phyloP scores from a whole-genome alignment of 208 protist genomes.

The Leishmania arabica region DNA sequence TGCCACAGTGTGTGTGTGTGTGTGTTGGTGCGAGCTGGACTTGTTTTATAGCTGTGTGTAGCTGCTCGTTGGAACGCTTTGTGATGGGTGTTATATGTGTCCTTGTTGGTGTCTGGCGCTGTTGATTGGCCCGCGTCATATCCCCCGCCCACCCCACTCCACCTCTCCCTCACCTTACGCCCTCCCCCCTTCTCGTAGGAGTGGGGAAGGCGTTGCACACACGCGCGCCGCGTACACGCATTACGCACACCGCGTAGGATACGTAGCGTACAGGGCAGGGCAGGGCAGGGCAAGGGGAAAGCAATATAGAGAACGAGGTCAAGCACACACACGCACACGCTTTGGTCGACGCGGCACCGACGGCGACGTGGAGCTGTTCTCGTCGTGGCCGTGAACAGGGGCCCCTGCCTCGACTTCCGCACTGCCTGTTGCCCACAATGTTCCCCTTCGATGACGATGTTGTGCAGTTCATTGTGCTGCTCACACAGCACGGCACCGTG shows the following conservation, averaged over 20 bases:
- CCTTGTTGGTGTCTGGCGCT: background rate
- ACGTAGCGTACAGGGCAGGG: background rate
- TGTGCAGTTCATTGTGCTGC: constrained; percentile 49
- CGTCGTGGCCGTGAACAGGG: too few relatives aligned
- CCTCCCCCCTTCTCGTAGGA: background rate
- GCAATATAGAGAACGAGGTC: too few relatives aligned
- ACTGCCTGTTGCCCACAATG: background rate
- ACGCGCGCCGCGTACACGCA: background rate
- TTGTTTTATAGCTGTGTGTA: too few relatives aligned
- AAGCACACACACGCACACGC: background rate
- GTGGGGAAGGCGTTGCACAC: background rate
- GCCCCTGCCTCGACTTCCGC: background rate
- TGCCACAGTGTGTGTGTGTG: too few relatives aligned
- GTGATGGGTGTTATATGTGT: too few relatives aligned
- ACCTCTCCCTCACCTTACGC: too few relatives aligned
- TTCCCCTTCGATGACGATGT: constrained; percentile 58
- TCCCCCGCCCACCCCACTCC: background rate
- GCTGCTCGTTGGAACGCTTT: too few relatives aligned
- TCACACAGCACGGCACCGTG: constrained; percentile 53
- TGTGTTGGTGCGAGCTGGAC: too few relatives aligned
- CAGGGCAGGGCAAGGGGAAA: too few relatives aligned
- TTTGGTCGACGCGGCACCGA: background rate
- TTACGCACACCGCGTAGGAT: background rate
- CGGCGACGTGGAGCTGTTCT: background rate
- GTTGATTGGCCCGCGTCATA: background rate